Evolutionary conservation across 495 filamentous ascomycete genomes (phyloP), one percentile per base, ranked within the genome.

Genomic region (Tirmania nivea): DNA sequence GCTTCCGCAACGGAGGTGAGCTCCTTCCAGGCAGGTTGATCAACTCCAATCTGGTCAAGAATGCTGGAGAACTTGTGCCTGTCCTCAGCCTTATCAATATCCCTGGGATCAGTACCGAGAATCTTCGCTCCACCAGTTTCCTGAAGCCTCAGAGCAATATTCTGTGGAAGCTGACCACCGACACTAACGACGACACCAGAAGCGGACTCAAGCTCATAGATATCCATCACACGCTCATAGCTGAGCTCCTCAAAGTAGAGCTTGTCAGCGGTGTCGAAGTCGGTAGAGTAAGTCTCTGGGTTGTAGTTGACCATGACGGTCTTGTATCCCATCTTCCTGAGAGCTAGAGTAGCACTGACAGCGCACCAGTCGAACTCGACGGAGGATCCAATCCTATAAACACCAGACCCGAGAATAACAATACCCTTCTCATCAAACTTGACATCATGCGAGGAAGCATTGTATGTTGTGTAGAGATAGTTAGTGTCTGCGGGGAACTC

Each of bases 301-400:
- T 92, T 90, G 67, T 81, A 88, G 66, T 96, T 97, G 68, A 97
- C 93, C 86, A 97, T 93, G 54, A 93, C 81, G 17, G 89, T 97
- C 76, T 94, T 94, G 75, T 94, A 85, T 59, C 86, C 89, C 78
- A 94, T 88, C 51, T 79, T 70, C 58, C 78, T 77, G 57, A 95
- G 74, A 36, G 88, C 87, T 34, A 84, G 73, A 14, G 90, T 90
- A 56, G 86, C 85, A 63, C 89, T 94, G 58, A 95, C 89, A 54
- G 89, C 89, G 65, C 90, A 96, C 89, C 89, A 97, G 69, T 97
- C 89, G 65, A 97, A 97, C 68, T 97, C 89, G 54, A 97, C 89
- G 20, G 87, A 94, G 71, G 83, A 89, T 57, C 90, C 89, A 64
- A 95, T 97, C 59, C 89, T 78, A 74, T 96, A 96, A 9, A 94